These are phyloP conservation scores for Dalbergia cochinchinensis DNA, from an alignment of 306 rosid species.

Conservation along the genomic window DNA sequence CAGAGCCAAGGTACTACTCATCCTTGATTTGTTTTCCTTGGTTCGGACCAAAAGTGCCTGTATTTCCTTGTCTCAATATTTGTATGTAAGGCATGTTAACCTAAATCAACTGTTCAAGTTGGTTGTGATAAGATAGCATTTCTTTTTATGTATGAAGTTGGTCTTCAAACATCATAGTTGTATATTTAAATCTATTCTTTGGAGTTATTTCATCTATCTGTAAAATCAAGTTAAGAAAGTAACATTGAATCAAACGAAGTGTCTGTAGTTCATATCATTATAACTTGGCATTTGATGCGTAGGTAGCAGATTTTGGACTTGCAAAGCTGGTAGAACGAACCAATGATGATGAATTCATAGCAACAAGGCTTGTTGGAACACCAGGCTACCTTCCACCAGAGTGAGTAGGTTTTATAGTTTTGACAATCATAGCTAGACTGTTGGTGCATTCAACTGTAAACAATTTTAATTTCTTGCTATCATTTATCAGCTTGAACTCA, in stretches of 20 bases:
- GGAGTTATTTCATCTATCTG: background rate
- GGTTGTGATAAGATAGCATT: background rate
- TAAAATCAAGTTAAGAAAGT: conserved; percentile 25
- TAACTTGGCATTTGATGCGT: too few species aligned
- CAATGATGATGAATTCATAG: conserved; percentile 70
- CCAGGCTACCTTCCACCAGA: conserved; percentile 98
- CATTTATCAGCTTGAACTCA: background rate
- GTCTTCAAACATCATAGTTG: conserved; percentile 8
- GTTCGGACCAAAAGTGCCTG: background rate
- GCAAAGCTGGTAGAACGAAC: conserved; percentile 80
- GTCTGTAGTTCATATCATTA: conserved; percentile 16
- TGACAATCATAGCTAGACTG: background rate
- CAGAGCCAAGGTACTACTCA: conserved; percentile 72
- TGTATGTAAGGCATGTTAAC: background rate
- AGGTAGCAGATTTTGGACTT: conserved; percentile 86
- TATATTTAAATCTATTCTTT: background rate
- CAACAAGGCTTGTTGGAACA: conserved; percentile 89
- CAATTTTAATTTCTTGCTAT: background rate
- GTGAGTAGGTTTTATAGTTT: conserved; percentile 53
- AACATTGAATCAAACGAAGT: background rate
- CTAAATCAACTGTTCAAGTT: background rate
- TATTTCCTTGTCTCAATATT: background rate
- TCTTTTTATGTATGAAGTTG: background rate
- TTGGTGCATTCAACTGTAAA: conserved; percentile 16
- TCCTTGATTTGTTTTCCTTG: background rate